Percentiles rank a stretch among this genome's conserved stretches.
Evolutionary conservation across 2,329 filamentous ascomycete genomes (phyloP).

Genomic region (Pseudocercospora cruenta): DNA sequence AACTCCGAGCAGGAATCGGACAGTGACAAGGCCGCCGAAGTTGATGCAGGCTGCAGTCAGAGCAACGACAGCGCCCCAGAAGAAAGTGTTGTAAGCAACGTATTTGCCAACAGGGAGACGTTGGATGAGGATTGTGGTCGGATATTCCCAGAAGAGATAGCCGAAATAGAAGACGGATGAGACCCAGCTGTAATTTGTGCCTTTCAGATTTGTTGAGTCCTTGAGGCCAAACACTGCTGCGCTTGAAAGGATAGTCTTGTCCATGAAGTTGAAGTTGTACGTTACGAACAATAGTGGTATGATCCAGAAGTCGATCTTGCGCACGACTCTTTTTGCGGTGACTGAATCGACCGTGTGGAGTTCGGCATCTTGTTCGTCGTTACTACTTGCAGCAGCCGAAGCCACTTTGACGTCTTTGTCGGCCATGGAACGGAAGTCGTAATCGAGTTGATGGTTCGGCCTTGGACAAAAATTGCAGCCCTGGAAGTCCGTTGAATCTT

Average conservation of each 20-base stretch:
- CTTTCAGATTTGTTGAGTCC: constrained; percentile 21
- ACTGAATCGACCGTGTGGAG: background rate
- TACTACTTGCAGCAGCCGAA: background rate
- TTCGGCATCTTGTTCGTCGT: background rate
- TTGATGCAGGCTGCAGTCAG: constrained; percentile 41
- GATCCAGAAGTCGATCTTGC: constrained; percentile 28
- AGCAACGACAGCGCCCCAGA: constrained; percentile 41
- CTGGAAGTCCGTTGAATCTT: background rate
- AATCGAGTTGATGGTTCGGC: background rate
- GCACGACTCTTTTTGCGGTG: constrained; percentile 16
- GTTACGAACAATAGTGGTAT: constrained; percentile 26
- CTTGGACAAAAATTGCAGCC: background rate
- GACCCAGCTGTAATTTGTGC: constrained; percentile 25
- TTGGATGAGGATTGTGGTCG: constrained; percentile 24
- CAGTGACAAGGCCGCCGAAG: constrained; percentile 41
- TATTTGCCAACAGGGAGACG: constrained; percentile 26
- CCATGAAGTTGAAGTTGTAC: constrained; percentile 30
- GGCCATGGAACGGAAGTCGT: background rate
- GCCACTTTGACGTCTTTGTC: constrained; percentile 1
- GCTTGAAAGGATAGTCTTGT: constrained; percentile 29
- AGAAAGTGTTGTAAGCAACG: constrained; percentile 27
- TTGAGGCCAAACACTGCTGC: constrained; percentile 25
- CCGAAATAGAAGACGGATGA: constrained; percentile 28
- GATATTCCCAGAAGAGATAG: constrained; percentile 28
- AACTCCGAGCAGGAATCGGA: constrained; percentile 43